phyloP scores from a whole-genome alignment of 2,329 filamentous ascomycete species.

The Colletotrichum sublineola region DNA sequence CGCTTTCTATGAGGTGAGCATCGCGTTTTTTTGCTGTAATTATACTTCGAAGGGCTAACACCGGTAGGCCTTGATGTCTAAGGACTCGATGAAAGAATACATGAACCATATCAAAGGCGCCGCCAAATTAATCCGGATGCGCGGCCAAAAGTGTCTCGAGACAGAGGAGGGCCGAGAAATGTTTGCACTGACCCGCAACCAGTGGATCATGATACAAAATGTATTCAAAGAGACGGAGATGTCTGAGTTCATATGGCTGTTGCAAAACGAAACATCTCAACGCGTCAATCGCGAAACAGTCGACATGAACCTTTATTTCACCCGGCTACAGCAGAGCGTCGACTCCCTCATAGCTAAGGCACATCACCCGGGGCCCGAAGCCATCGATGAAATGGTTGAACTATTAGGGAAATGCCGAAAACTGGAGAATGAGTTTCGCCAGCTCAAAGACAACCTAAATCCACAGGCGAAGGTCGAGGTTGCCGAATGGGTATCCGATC shows the following conservation, averaged over 20 bases:
- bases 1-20: constrained; percentile 41
- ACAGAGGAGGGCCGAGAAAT: constrained; percentile 42
- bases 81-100: constrained; percentile 44
- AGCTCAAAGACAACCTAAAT: constrained; percentile 24
- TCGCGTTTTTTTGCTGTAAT: rapidly evolving
- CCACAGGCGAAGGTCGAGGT: constrained; percentile 36
- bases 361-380: constrained; percentile 14
- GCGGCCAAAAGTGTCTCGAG: constrained; percentile 37
- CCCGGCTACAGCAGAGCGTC: constrained; percentile 41
- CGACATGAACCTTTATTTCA: constrained; percentile 40
- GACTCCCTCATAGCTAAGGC: constrained; percentile 30
- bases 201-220: constrained; percentile 42
- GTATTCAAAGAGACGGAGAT: constrained; percentile 40
- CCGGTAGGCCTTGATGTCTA: constrained; percentile 37
- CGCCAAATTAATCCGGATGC: constrained; percentile 43
- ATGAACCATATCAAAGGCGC: constrained; percentile 45
- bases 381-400: constrained; percentile 27
- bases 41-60: not conserved
- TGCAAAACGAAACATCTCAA: constrained; percentile 38
- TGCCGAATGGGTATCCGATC: constrained; percentile 36
- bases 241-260: constrained; percentile 42
- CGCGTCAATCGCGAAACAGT: constrained; percentile 38
- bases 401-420: constrained; percentile 26
- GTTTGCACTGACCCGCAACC: constrained; percentile 45
- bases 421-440: constrained; percentile 32